Base-by-base conservation (phyloP, 1,139 yeast species). In the Torulaspora pretoriensis region DNA sequence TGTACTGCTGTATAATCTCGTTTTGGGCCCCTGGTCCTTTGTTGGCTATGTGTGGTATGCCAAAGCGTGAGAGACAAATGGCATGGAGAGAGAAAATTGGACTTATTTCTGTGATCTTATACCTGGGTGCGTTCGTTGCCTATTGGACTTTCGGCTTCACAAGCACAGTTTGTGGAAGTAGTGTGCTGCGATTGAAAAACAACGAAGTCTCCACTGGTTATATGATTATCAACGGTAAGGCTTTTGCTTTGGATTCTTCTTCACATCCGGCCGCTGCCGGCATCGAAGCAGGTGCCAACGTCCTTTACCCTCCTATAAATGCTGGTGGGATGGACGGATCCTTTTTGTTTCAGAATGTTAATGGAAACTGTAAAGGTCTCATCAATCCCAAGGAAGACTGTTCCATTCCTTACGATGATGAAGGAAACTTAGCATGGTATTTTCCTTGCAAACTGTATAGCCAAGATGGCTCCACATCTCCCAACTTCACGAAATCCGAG, bases 61-160 rank as follows among this genome's bases (percentile, higher is more conserved):
- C 76, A 33, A 81, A 86, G 24, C 79, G 80, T 56, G 89, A 81
- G 41, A 78, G 96, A 52, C 97, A 88, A 64, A 79, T 81, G 72
- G 97, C 97, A 0, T 92, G 98, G 98, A 77, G 97, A 63, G 98
- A 92, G 64, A 92, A 92, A 63, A 83, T 90, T 36, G 97, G 87
- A 1, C 73, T 92, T 44, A 73, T 92, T 43, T 75, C 94, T 2
- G 74, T 89, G 50, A 88, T 92, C 57, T 56, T 83, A 25, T 78
- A 77, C 55, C 69, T 85, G 46, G 97, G 94, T 40, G 79, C 88
- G 0, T 68, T 85, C 52, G 86, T 90, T 36, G 96, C 95, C 1
- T 92, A 74, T 62, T 71, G 90, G 52, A 88, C 96, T 2, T 90
- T 90, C 68, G 98, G 97, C 2, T 90, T 92, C 68, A 87, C 96